Base-by-base conservation (phyloP, 768 basidiomycete species). In the Hygrophorus pudorinus region DNA sequence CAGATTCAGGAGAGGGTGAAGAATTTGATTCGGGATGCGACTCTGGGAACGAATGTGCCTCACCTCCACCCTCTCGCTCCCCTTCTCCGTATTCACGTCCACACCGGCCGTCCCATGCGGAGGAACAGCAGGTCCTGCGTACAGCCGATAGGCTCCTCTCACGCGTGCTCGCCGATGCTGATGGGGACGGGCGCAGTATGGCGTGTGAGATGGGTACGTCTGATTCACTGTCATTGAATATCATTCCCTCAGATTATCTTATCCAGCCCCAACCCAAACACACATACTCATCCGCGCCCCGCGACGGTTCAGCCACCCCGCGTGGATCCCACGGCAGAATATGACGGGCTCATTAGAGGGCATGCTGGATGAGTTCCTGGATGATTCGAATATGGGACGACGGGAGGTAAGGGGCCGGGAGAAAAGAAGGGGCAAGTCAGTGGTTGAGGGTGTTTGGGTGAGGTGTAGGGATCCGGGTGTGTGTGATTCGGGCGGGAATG, bases 361-460 rank as follows among this genome's bases (percentile, higher is more conserved):
- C 0, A 49, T 58, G 4, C 53, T 75, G n/a, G 49, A 55, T 5
- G 66, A 65, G 13, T 75, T 76, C 45, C 53, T 70, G 4, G 51
- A 52, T 5, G 62, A 63, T 30, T 65, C 69, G 17, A 21, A 37
- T 12, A n/a, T 47, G 44, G 24, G n/a, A 20, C 1, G 42, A 44
- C 24, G n/a, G 18, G 3, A 12, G 40, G 1, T 13, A 17, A 14
- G 17, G 14, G 35, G 34, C 35, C n/a, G n/a, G 47, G 37, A 37
- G 28, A 38, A 20, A 40, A 40, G 40, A 18, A 43, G 41, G 38
- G 59, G 57, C 48, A 40, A 51, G 3, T 56, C 49, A 20, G 56
- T 52, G 28, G 59, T 71, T 2, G 72, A 75, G 48, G 74, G 73
- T 13, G 71, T 72, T 5, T 75, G 75, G 73, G 59, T 75, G 61